These are phyloP conservation scores for Elsinoe batatas DNA, from an alignment of 2,329 filamentous ascomycete genomes.

Conservation along the genomic window DNA sequence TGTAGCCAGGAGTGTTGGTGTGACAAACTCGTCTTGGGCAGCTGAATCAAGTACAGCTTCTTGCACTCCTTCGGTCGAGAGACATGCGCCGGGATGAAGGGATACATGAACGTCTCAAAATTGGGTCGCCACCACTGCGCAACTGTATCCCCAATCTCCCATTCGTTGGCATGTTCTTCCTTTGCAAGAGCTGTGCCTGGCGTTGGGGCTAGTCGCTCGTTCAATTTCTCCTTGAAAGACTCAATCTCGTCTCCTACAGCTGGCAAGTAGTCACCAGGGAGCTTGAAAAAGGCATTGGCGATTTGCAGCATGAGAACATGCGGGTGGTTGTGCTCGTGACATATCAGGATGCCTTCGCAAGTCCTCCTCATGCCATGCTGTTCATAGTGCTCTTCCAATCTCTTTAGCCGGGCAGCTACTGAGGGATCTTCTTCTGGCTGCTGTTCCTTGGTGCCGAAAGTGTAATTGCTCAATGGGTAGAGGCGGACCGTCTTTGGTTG, in stretches of 20 bases:
- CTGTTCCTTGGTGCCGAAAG: slow-evolving; percentile 95
- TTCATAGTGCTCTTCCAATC: slow-evolving; percentile 90
- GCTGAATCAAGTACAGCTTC: slow-evolving; percentile 94
- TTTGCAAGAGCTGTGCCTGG: slow-evolving; percentile 77
- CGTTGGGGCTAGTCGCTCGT: slow-evolving; percentile 77
- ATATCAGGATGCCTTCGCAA: slow-evolving; percentile 92
- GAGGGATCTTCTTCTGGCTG: slow-evolving; percentile 97
- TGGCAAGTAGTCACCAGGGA: slow-evolving; percentile 88
- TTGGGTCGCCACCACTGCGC: slow-evolving; percentile 99
- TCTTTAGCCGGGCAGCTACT: slow-evolving; percentile 81
- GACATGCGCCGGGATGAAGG: slow-evolving; percentile 91
- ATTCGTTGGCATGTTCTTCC: slow-evolving; percentile 51
- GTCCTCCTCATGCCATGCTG: slow-evolving; percentile 93
- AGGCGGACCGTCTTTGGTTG: slow-evolving; percentile 85
- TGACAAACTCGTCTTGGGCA: slow-evolving; percentile 75
- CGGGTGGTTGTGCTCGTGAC: slow-evolving; percentile 97
- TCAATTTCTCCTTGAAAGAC: slow-evolving; percentile 88
- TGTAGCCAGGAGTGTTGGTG: not conserved
- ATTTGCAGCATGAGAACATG: slow-evolving; percentile 99
- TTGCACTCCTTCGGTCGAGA: slow-evolving; percentile 98
- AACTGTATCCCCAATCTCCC: slow-evolving; percentile 88
- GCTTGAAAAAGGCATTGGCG: slow-evolving; percentile 97
- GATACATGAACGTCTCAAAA: slow-evolving; percentile 99
- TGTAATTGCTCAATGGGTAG: slow-evolving; percentile 96
- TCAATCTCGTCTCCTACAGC: slow-evolving; percentile 83